A percentile compares a stretch with the other conserved stretches of the same genome.
phyloP scores from a whole-genome alignment of 371 early-diverging fungal genomes.

The Mucor lusitanicus region DNA sequence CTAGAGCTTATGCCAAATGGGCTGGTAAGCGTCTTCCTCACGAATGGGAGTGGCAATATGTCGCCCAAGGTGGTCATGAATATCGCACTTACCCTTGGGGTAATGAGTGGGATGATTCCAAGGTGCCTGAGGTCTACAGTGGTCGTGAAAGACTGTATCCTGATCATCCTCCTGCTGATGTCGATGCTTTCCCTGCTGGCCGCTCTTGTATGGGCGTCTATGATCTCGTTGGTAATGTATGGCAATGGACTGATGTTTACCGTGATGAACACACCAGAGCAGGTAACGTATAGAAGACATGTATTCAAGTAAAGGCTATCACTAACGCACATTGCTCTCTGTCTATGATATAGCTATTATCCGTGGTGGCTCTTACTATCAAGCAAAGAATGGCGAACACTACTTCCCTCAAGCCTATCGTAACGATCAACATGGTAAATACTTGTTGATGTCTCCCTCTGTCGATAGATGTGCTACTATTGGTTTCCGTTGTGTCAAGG shows the following conservation, averaged over 20 bases:
- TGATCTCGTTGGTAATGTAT: slow-evolving; percentile 34
- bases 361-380: slow-evolving; percentile 36
- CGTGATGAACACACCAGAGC: slow-evolving; percentile 27
- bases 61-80: slow-evolving; percentile 31
- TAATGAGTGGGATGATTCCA: slow-evolving; percentile 24
- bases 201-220: slow-evolving; percentile 31
- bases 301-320: too few relatives aligned
- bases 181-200: slow-evolving; percentile 23
- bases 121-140: slow-evolving; percentile 26
- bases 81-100: slow-evolving; percentile 35
- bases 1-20: slow-evolving; percentile 37
- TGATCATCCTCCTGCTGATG: slow-evolving; percentile 35
- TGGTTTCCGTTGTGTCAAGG: slow-evolving; percentile 38
- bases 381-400: slow-evolving; percentile 15
- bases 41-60: slow-evolving; percentile 42
- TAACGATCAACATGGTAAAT: slow-evolving; percentile 31
- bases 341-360: too few relatives aligned
- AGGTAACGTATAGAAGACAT: too few relatives aligned
- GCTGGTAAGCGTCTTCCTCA: slow-evolving; percentile 38
- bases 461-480: slow-evolving; percentile 30
- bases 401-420: slow-evolving; percentile 37
- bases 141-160: slow-evolving; percentile 36
- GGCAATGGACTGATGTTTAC: slow-evolving; percentile 39
- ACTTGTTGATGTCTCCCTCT: slow-evolving; percentile 29
- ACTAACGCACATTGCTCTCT: too few relatives aligned